Evolutionary conservation across 2,329 filamentous ascomycete genomes (phyloP).

Genomic region (Diaporthe vaccinii): DNA sequence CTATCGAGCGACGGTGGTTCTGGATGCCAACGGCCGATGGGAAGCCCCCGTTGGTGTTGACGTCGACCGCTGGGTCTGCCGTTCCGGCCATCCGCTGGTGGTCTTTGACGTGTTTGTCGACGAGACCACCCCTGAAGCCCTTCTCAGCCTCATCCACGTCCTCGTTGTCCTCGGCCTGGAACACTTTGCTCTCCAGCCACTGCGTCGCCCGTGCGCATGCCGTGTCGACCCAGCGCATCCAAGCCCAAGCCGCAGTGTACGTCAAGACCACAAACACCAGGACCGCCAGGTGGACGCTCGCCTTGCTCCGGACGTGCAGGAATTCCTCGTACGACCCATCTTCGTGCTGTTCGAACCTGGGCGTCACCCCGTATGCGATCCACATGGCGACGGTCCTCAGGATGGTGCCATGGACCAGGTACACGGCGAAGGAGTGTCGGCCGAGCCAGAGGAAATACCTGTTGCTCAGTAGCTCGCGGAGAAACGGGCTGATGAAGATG

Average conservation of each 20-base stretch:
- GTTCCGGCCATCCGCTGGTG: conserved; percentile 1
- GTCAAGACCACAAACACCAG: conserved; percentile 60
- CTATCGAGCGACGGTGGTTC: conserved; percentile 11
- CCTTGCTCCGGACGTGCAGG: conserved; percentile 57
- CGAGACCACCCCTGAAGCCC: conserved; percentile 37
- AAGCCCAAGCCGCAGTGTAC: conserved; percentile 62
- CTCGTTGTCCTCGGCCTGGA: conserved; percentile 56
- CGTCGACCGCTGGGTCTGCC: neutral
- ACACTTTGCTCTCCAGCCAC: conserved; percentile 62
- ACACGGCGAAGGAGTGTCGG: conserved; percentile 68
- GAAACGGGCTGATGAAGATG: conserved; percentile 62
- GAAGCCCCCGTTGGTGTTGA: neutral
- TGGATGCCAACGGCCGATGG: neutral
- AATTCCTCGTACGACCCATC: conserved; percentile 56
- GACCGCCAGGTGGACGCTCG: conserved; percentile 58
- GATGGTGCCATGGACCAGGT: conserved; percentile 66
- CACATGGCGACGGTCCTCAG: conserved; percentile 64
- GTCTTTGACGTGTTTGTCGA: neutral
- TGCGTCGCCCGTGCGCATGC: conserved; percentile 62
- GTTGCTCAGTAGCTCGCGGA: conserved; percentile 64
- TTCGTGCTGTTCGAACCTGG: conserved; percentile 44
- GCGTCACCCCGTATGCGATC: conserved; percentile 65
- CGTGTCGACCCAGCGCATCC: conserved; percentile 65
- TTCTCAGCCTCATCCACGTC: conserved; percentile 45
- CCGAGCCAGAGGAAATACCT: conserved; percentile 66